These are phyloP conservation scores for Cucurbita maxima DNA, from an alignment of 306 rosid genomes.

Conservation along the genomic window DNA sequence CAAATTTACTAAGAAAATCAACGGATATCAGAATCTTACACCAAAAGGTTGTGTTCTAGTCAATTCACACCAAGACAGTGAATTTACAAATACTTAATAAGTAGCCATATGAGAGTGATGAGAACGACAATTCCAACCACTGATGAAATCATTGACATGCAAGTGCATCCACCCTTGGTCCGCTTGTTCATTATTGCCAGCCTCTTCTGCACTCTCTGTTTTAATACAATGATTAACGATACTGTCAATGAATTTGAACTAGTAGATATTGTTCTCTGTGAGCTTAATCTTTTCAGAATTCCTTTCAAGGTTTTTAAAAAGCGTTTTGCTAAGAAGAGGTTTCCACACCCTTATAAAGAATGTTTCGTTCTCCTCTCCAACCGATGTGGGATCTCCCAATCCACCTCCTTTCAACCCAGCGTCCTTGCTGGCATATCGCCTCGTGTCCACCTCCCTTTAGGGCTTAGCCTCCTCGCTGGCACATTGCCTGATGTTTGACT, in stretches of 20 bases:
- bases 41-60: neutral
- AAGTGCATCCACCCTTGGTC: slow-evolving; percentile 79
- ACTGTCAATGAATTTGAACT: neutral
- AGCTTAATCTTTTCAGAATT: too few relatives aligned
- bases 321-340: too few relatives aligned
- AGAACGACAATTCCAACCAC: slow-evolving; percentile 66
- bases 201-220: slow-evolving; percentile 91
- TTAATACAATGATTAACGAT: neutral
- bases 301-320: too few relatives aligned
- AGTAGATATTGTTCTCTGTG: too few relatives aligned
- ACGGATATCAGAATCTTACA: slow-evolving; percentile 3
- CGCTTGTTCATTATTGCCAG: slow-evolving; percentile 81
- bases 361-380: too few relatives aligned
- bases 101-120: slow-evolving; percentile 43
- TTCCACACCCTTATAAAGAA: too few relatives aligned
- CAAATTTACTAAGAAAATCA: neutral
- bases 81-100: slow-evolving; percentile 66
- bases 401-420: too few relatives aligned
- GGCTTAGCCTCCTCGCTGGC: too few relatives aligned
- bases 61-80: slow-evolving; percentile 12
- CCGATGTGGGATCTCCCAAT: too few relatives aligned
- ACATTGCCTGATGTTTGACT: too few relatives aligned
- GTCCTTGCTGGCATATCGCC: too few relatives aligned
- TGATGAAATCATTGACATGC: slow-evolving; percentile 74
- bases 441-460: too few relatives aligned